Conservation (phyloP, 495 filamentous ascomycete species). For the Pyrenula massariospora region DNA sequence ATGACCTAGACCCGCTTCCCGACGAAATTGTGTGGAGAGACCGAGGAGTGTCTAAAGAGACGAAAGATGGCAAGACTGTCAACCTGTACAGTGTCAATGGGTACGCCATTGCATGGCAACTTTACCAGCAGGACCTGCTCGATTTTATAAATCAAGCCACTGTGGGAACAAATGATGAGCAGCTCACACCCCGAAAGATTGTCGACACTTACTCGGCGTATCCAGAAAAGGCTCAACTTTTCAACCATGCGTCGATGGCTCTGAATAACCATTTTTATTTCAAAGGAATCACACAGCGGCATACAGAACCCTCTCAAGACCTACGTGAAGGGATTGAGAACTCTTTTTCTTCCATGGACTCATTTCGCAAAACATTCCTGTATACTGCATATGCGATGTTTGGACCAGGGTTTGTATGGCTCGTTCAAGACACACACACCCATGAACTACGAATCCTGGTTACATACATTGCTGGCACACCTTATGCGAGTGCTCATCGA, state of each 20-base stretch:
- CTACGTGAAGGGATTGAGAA: conserved; percentile 37
- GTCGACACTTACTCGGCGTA: conserved; percentile 67
- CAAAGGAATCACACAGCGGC: conserved; percentile 40
- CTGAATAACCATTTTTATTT: conserved; percentile 98
- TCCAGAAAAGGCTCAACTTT: conserved; percentile 60
- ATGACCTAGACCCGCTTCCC: too few species aligned
- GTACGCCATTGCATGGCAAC: conserved; percentile 66
- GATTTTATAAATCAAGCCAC: conserved; percentile 63
- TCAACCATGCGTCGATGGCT: conserved; percentile 94
- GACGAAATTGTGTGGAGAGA: too few species aligned
- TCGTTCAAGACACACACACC: conserved; percentile 43
- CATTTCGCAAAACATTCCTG: conserved; percentile 66
- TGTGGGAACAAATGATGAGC: conserved; percentile 43
- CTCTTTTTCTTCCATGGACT: conserved; percentile 71
- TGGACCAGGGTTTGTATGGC: conserved; percentile 94
- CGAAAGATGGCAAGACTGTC: too few species aligned
- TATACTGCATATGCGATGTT: conserved; percentile 84
- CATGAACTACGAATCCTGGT: conserved; percentile 59
- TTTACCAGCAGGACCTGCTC: conserved; percentile 65
- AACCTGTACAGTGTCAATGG: background rate
- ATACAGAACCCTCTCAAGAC: conserved; percentile 37
- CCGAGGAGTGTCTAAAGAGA: too few species aligned
- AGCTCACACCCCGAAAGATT: conserved; percentile 43
- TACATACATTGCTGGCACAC: conserved; percentile 86
- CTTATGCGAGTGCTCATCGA: conserved; percentile 65